phyloP scores from a whole-genome alignment of 208 protist genomes.

The Crithidia thermophila region DNA sequence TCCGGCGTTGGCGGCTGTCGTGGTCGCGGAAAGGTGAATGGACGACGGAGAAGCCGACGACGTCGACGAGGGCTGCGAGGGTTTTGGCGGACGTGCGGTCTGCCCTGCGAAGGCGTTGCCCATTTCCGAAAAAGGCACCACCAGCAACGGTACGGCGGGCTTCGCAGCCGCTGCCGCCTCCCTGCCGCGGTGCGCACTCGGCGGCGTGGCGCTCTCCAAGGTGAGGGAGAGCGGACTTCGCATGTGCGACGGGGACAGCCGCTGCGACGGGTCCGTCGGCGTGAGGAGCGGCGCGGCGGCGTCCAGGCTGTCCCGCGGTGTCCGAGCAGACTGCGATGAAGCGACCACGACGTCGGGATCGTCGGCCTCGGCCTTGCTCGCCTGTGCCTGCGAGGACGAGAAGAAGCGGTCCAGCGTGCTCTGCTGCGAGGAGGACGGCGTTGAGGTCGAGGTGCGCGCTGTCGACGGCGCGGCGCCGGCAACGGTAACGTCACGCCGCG shows the following conservation, averaged over 20 bases:
- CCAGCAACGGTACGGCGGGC: neutral
- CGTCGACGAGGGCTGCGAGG: no score
- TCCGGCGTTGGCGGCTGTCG: no score
- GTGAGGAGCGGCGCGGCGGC: conserved; percentile 11
- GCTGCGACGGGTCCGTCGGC: conserved; percentile 3
- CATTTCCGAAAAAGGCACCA: conserved; percentile 27
- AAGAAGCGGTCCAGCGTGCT: conserved; percentile 63
- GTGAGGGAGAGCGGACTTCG: conserved; percentile 6
- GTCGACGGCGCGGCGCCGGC: conserved; percentile 1
- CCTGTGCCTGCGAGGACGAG: conserved; percentile 4
- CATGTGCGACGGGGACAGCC: neutral
- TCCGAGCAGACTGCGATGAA: neutral
- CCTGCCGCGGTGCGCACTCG: no score
- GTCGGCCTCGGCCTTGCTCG: neutral
- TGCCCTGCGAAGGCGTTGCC: neutral
- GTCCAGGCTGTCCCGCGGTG: neutral
- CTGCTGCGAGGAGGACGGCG: conserved; percentile 31
- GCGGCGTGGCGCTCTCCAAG: neutral
- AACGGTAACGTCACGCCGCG: conserved; percentile 39
- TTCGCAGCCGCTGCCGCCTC: neutral
- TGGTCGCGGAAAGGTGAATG: no score
- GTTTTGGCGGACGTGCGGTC: neutral
- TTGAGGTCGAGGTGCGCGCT: conserved; percentile 15
- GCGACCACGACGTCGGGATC: no score
- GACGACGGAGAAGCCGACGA: no score